Base-by-base conservation (phyloP, 768 basidiomycete genomes). In the Clathrus columnatus region DNA sequence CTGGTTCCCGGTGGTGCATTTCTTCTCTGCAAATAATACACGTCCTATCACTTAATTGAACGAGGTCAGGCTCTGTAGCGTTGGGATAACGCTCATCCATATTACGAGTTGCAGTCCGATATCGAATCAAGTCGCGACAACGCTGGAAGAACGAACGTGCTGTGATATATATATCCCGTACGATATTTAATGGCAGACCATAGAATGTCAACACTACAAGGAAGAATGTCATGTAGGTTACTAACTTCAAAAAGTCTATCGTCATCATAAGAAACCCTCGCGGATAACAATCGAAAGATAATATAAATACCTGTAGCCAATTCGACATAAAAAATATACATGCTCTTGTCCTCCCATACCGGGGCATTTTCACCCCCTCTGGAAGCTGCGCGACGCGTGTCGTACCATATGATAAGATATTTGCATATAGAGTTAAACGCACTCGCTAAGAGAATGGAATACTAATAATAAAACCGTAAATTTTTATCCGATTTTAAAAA, bases 1-100 rank as follows among this genome's bases (percentile, higher is more conserved):
- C 46, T 61, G 58, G 53, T 61, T 62, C 60, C 56, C 70, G 73
- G 36, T 76, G 68, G 51, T 74, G 65, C 93, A 99, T 91, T 65
- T 98, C 96, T 69, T 99, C 96, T 11, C 96, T 81, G 64, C 96
- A 99, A 60, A 99, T 97, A 62, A 99, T 98, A 65, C 96, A 99
- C 2, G 92, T 97, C 56, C 81, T 81, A 69, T 98, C 96, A 50
- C 80, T 84, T 81, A 86, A 86, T 1, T 77, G 74, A 8, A 75
- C 69, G 69, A 98, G 73, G 68, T 98, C 95, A 60, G 84, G 88
- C 62, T 81, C 78, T 4, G 91, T 89, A 42, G 91, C 94, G 63
- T 95, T 85, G 4, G 96, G 93, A 68, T 97, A 98, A 36, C 91
- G 76, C 61, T 91, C 80, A 61, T 98, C 92, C 95, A 98, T 97